These are phyloP conservation scores for Elsinoe fawcettii DNA, from an alignment of 2,329 filamentous ascomycete genomes.

Conservation along the genomic window DNA sequence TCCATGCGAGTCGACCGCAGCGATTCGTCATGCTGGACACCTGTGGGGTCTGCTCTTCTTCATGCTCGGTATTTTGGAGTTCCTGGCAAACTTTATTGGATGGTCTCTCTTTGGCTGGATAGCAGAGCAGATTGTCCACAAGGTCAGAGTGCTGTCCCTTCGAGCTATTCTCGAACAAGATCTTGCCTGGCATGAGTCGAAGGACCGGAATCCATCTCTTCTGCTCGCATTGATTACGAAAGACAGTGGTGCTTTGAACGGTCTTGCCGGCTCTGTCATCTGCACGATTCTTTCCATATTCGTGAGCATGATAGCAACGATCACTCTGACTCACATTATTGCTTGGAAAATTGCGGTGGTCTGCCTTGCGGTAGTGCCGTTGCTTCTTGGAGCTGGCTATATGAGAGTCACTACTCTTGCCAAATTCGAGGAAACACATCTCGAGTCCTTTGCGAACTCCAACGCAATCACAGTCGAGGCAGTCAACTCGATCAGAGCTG, in stretches of 20 bases:
- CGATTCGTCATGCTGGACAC: conserved; percentile 43
- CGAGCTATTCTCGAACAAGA: conserved; percentile 59
- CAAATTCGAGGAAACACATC: conserved; percentile 49
- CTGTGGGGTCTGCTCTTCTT: conserved; percentile 55
- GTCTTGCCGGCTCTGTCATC: conserved; percentile 62
- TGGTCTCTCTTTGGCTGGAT: conserved; percentile 51
- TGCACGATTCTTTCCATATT: conserved; percentile 61
- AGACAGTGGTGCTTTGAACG: conserved; percentile 59
- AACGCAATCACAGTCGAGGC: conserved; percentile 47
- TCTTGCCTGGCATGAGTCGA: conserved; percentile 63
- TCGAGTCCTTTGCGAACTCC: conserved; percentile 18
- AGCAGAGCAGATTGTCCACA: conserved; percentile 58
- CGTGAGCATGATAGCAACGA: conserved; percentile 60
- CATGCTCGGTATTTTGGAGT: conserved; percentile 51
- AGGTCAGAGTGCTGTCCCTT: conserved; percentile 56
- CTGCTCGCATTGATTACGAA: conserved; percentile 62
- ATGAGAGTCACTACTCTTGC: conserved; percentile 59
- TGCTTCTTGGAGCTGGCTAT: conserved; percentile 61
- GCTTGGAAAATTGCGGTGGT: conserved; percentile 72
- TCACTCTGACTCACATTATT: conserved; percentile 61
- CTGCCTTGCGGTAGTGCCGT: conserved; percentile 58
- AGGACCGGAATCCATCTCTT: conserved; percentile 52
- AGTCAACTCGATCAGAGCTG: conserved; percentile 44
- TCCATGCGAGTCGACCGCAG: conserved; percentile 43
- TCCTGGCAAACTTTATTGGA: conserved; percentile 54